Conservation (phyloP, 805 yeast genomes). For the Candida schatavii region DNA sequence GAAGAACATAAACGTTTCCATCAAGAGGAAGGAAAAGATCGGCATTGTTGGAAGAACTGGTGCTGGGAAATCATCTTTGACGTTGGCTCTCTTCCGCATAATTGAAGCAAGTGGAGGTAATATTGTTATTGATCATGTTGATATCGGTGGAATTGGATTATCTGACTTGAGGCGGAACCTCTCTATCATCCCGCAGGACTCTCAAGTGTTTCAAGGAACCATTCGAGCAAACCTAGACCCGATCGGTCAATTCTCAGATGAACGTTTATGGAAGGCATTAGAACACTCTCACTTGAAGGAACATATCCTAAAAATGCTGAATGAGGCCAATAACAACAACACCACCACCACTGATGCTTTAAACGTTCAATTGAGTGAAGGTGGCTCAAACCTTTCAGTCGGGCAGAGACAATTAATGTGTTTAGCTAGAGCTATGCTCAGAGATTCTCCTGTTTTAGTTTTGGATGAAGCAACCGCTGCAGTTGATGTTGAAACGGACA, state of each 20-base stretch:
- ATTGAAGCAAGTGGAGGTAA: constrained; percentile 38
- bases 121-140: constrained; percentile 33
- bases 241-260: constrained; percentile 31
- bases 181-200: constrained; percentile 45
- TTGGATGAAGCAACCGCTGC: constrained; percentile 89
- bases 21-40: constrained; percentile 38
- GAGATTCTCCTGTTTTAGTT: constrained; percentile 56
- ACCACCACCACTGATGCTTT: constrained; percentile 21
- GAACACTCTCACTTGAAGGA: constrained; percentile 42
- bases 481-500: constrained; percentile 82
- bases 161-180: constrained; percentile 41
- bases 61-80: constrained; percentile 45
- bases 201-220: constrained; percentile 45
- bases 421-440: constrained; percentile 72
- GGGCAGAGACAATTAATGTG: constrained; percentile 65
- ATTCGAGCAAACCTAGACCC: constrained; percentile 43
- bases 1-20: constrained; percentile 33
- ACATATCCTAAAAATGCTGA: constrained; percentile 38
- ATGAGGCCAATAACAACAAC: constrained; percentile 24
- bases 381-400: constrained; percentile 48
- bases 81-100: constrained; percentile 42
- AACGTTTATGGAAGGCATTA: constrained; percentile 40
- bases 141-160: constrained; percentile 37
- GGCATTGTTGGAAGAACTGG: constrained; percentile 48
- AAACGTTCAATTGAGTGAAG: constrained; percentile 40